Percentiles rank a stretch among this genome's conserved stretches.
Evolutionary conservation across 345 rosid species (phyloP).

Genomic region (Psidium guajava): DNA sequence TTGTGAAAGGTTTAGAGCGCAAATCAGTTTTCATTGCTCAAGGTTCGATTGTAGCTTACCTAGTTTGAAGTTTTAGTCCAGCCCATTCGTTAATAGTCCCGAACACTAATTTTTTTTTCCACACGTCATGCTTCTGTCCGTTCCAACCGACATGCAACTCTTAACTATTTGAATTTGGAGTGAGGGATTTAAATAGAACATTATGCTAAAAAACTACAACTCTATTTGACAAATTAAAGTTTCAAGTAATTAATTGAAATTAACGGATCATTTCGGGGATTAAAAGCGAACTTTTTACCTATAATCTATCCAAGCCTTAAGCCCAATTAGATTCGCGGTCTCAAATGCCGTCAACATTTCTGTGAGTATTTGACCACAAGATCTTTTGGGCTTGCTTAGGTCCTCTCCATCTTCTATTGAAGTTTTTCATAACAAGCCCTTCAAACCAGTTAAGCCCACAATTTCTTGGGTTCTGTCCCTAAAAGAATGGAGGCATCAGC

Average conservation of each 20-base stretch:
- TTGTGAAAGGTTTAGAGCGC: no score
- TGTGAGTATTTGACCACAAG: not conserved
- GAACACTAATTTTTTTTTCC: not conserved
- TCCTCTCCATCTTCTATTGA: not conserved
- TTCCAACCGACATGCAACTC: not conserved
- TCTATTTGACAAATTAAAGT: not conserved
- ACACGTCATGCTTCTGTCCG: not conserved
- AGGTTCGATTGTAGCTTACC: not conserved
- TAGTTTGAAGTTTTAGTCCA: not conserved
- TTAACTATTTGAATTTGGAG: not conserved
- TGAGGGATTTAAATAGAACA: accelerated
- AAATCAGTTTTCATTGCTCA: no score
- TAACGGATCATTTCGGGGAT: not conserved
- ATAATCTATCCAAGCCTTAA: not conserved
- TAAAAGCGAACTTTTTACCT: not conserved
- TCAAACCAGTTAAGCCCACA: not conserved
- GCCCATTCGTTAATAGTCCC: accelerated
- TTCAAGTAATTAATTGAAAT: not conserved
- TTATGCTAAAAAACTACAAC: not conserved
- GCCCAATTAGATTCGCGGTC: not conserved
- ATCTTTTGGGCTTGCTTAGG: not conserved
- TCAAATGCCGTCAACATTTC: not conserved
- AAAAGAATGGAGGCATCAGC: not conserved
- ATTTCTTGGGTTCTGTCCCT: not conserved
- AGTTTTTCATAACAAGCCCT: not conserved